Base-by-base conservation (phyloP, 257 asterid genomes). In the Echites panduratus region DNA sequence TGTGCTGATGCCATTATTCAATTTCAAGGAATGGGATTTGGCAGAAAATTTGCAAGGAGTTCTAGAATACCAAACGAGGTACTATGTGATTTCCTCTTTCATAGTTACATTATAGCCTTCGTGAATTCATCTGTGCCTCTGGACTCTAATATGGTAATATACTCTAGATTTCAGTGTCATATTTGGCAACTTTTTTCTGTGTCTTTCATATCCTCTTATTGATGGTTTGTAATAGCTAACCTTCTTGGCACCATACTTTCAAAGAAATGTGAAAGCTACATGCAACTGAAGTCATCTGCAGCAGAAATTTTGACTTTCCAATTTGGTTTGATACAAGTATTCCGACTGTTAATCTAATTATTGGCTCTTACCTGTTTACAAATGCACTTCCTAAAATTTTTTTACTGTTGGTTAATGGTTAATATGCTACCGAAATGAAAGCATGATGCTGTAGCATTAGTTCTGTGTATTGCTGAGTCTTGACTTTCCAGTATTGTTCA, bases 21-120 rank as follows among this genome's bases (percentile, higher is more conserved):
- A 78, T 68, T 79, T 53, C 47, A 78, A 94, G 99, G 99, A 94
- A 87, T 94, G 99, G 99, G 99, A 94, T 72, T 81, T 94, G 84
- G 95, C 68, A 7, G 97, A 94, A 80, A 94, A 94, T 74, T 79
- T 94, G 61, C 89, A 94, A 79, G 97, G 99, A 78, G 90, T 86
- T 75, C 68, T 94, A 75, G 99, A 94, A 71, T 94, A 87, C 83
- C 99, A 94, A 82, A 94, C 97, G 43, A 91, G 99, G 97, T 94
- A 80, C 76, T 53, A 35, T 43, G 35, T 40, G 9, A 68, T 80
- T 75, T 70, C 56, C 66, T 66, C 38, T 66, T 80, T 63, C 74
- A 27, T 5, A 47, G 11, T 13, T 75, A 19, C 26, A n/a, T 17
- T 26, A 65, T 65, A 0, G 52, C 24, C 20, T 58, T 9, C 29